Evolutionary conservation across 2,329 filamentous ascomycete species (phyloP).

Genomic region (Hypocrella siamensis): DNA sequence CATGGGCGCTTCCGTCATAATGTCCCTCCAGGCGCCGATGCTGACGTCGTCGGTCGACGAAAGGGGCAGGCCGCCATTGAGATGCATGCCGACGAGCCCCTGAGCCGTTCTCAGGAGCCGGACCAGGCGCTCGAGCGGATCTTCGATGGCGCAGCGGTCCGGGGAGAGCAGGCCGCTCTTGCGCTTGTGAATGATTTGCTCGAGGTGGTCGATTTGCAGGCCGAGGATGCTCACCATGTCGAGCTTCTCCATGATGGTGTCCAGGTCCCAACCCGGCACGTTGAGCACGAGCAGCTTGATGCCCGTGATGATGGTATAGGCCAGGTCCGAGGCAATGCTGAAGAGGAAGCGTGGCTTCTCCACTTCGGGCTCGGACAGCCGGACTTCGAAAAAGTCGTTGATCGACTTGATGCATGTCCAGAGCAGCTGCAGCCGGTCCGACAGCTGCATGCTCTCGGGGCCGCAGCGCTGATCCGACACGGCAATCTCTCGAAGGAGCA

Average conservation of each 20-base stretch:
- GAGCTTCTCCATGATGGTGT: constrained; percentile 18
- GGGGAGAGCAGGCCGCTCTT: constrained; percentile 10
- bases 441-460: constrained; percentile 14
- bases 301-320: constrained; percentile 28
- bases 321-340: constrained; percentile 29
- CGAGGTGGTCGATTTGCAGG: constrained; percentile 14
- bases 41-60: constrained; percentile 7
- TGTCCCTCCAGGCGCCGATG: constrained; percentile 7
- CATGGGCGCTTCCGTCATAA: constrained; percentile 5
- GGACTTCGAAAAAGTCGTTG: constrained; percentile 21
- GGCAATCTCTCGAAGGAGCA: constrained; percentile 30
- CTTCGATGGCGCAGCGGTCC: constrained; percentile 7
- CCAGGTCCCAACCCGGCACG: constrained; percentile 29
- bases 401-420: constrained; percentile 26
- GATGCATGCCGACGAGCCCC: constrained; percentile 15
- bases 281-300: constrained; percentile 30
- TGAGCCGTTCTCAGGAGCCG: constrained; percentile 15
- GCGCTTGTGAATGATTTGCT: constrained; percentile 13
- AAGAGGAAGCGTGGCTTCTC: constrained; percentile 24
- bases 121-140: constrained; percentile 16
- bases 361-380: constrained; percentile 15
- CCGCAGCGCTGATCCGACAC: constrained; percentile 21
- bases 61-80: constrained; percentile 10
- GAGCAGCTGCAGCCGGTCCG: constrained; percentile 28
- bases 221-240: constrained; percentile 8